phyloP scores from a whole-genome alignment of 192 early-diverging fungal species.

The Coemansia sp. region DNA sequence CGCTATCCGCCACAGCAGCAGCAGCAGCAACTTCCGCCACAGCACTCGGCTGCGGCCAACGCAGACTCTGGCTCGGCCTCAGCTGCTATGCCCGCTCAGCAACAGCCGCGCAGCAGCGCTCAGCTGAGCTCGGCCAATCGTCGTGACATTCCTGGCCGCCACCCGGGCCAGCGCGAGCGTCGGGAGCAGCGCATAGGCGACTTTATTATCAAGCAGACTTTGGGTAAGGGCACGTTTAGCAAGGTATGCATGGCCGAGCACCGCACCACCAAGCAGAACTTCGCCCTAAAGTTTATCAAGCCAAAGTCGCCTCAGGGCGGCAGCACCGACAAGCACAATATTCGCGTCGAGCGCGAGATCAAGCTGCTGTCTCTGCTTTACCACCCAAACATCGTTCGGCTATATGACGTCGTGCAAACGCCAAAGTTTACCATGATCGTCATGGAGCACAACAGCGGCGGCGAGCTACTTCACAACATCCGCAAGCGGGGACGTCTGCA shows the following conservation, averaged over 20 bases:
- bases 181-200: conserved; percentile 50
- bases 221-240: conserved; percentile 59
- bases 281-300: conserved; percentile 72
- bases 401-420: conserved; percentile 83
- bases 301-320: conserved; percentile 52
- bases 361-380: conserved; percentile 82
- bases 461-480: conserved; percentile 87
- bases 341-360: conserved; percentile 81
- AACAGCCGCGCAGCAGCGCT: conserved; percentile 9
- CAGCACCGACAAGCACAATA: conserved; percentile 68
- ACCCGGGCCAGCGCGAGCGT: conserved; percentile 39
- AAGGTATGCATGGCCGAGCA: conserved; percentile 56
- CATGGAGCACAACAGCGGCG: conserved; percentile 87
- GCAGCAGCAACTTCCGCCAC: conserved; percentile 12
- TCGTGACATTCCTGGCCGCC: conserved; percentile 34
- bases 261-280: conserved; percentile 54
- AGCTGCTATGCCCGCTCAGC: conserved; percentile 6
- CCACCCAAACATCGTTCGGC: conserved; percentile 88
- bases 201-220: conserved; percentile 49
- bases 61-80: not conserved
- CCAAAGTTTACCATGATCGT: conserved; percentile 80
- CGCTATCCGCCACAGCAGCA: conserved; percentile 17
- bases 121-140: not conserved
- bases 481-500: conserved; percentile 76
- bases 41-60: not conserved